Base-by-base conservation (phyloP, 2,329 filamentous ascomycete genomes). In the Claviceps arundinis region DNA sequence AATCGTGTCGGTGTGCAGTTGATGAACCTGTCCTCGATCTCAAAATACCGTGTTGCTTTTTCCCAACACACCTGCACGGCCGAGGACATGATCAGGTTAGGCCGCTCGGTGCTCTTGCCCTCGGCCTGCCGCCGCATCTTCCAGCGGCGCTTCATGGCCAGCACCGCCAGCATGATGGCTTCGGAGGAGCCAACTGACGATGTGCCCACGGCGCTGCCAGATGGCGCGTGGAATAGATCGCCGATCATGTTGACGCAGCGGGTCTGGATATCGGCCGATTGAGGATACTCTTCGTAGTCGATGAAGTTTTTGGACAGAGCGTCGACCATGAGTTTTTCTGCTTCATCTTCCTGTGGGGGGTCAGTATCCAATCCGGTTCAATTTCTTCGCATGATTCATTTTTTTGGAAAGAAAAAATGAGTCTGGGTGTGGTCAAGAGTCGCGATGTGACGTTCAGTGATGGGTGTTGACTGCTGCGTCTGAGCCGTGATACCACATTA, bases 51-150 rank as follows among this genome's bases (percentile, higher is more conserved):
- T 4, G 85, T 81, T 0, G 85, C 84, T 74, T 96, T 96, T 69
- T 96, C 89, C 90, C 90, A 96, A 76, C 89, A 95, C 42, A 96
- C 91, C 71, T 97, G 91, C 2, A 96, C 91, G 37, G 91, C 90
- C 26, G 87, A 89, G 61, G 87, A 93, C 91, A 97, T 96, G 74
- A 97, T 73, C 56, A 97, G 84, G 70, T 97, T 97, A 52, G 91
- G 91, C 45, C 78, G 78, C 56, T 89, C 87, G 55, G 68, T 79
- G 51, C 89, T 79, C 73, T 94, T 93, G 55, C 89, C 90, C 60
- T 81, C 87, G 4, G 86, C 89, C 65, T 85, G 80, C 60, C 89
- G 84, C 71, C 83, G 84, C 85, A 37, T 44, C 40, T 50, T 50
- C 42, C 48, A 50, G 6, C 48, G 81, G 73, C 84, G 49, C 54